Percentiles rank a stretch among this genome's conserved stretches.
phyloP scores from a whole-genome alignment of 176 grass and related monocot genomes.

The Eleusine indica region DNA sequence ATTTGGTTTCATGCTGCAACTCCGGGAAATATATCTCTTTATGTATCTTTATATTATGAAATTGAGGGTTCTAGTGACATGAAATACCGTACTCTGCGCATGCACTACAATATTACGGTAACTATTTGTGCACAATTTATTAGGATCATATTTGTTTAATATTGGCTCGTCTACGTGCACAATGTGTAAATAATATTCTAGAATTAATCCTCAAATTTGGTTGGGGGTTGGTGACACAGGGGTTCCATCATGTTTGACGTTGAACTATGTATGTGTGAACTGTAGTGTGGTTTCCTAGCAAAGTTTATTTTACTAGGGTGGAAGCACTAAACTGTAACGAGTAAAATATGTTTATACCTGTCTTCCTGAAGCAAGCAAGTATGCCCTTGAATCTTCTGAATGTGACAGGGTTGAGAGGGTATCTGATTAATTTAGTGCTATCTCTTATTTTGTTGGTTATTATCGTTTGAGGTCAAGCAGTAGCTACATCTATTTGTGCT shows the following conservation, averaged over 20 bases:
- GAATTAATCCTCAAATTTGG: not conserved
- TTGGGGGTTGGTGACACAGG: not conserved
- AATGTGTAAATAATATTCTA: slow-evolving; percentile 10
- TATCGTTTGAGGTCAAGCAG: slow-evolving; percentile 14
- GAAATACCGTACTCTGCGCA: slow-evolving; percentile 81
- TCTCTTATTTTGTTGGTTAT: not conserved
- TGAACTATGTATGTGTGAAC: slow-evolving; percentile 1
- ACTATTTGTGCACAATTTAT: not conserved
- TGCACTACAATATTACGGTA: slow-evolving; percentile 85
- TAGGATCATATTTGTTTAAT: not conserved
- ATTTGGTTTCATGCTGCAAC: slow-evolving; percentile 97
- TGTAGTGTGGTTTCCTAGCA: not conserved
- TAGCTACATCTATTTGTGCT: not conserved
- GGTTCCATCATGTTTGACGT: not conserved
- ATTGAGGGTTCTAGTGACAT: slow-evolving; percentile 83
- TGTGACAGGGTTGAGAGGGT: not conserved
- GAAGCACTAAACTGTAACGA: not conserved
- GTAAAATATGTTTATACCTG: not conserved
- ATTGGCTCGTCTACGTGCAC: slow-evolving; percentile 13
- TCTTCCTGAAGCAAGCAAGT: not conserved
- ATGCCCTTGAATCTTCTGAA: not conserved
- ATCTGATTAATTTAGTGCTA: not conserved
- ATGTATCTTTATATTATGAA: slow-evolving; percentile 93
- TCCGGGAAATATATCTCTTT: slow-evolving; percentile 73
- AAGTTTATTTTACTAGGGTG: slow-evolving; percentile 14